Percentiles rank a stretch among this genome's conserved stretches.
Conservation (phyloP, 179 eudicot genomes). For the Drosera spatulata region DNA sequence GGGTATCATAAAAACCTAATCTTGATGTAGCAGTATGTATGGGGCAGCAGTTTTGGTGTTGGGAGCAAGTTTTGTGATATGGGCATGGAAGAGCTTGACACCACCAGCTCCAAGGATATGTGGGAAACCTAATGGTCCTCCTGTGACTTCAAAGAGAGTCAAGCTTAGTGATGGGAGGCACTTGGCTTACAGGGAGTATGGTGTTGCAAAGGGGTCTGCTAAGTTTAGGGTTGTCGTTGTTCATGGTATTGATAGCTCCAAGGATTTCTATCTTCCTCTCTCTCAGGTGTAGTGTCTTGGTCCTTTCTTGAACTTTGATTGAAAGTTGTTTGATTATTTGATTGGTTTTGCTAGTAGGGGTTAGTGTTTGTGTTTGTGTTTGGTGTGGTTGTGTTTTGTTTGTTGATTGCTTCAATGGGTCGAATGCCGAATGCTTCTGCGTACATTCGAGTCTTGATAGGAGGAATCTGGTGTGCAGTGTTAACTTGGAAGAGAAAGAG, state of each 20-base stretch:
- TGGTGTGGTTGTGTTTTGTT: no score
- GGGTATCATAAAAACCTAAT: no score
- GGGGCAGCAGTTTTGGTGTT: neutral
- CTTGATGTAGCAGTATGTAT: no score
- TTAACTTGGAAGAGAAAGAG: no score
- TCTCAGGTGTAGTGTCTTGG: slow-evolving; percentile 41
- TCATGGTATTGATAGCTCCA: slow-evolving; percentile 52
- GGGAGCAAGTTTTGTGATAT: slow-evolving; percentile 1
- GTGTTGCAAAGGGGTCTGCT: slow-evolving; percentile 34
- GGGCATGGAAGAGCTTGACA: slow-evolving; percentile 14
- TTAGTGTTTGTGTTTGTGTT: neutral
- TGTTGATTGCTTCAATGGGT: no score
- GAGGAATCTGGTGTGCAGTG: no score
- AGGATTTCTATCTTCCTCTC: slow-evolving; percentile 29
- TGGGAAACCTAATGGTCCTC: slow-evolving; percentile 35
- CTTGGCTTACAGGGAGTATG: slow-evolving; percentile 46
- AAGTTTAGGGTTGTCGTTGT: slow-evolving; percentile 34
- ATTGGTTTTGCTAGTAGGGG: neutral
- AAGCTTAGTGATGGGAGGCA: slow-evolving; percentile 56
- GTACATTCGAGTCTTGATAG: no score
- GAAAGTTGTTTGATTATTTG: slow-evolving; percentile 5
- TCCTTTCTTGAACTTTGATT: neutral
- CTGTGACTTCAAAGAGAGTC: slow-evolving; percentile 40
- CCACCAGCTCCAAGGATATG: slow-evolving; percentile 29
- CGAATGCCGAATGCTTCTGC: no score